A percentile compares a stretch with the other conserved stretches of the same genome.
Evolutionary conservation across 805 yeast genomes (phyloP).

Genomic region (Wickerhamomyces canadensis): DNA sequence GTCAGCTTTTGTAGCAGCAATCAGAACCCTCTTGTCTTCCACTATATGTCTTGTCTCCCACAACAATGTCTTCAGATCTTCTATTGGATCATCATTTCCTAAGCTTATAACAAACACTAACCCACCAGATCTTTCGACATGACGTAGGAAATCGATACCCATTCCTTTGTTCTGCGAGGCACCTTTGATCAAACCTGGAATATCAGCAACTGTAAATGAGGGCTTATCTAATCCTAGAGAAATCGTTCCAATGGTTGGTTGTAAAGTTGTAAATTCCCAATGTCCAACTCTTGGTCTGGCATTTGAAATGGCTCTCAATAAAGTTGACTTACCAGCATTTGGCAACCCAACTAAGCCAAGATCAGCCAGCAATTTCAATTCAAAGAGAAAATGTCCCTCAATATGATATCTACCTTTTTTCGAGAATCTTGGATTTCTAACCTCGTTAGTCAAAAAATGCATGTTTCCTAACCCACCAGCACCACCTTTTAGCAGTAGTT

Average conservation of each 20-base stretch:
- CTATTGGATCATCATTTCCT: slow-evolving; percentile 60
- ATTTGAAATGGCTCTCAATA: slow-evolving; percentile 77
- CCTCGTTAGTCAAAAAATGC: slow-evolving; percentile 81
- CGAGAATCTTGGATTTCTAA: slow-evolving; percentile 87
- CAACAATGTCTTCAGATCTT: slow-evolving; percentile 56
- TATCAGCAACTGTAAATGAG: slow-evolving; percentile 89
- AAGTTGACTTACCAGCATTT: slow-evolving; percentile 93
- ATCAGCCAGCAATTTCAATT: slow-evolving; percentile 85
- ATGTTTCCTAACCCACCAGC: slow-evolving; percentile 94
- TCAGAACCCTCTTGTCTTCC: slow-evolving; percentile 54
- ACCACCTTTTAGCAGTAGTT: slow-evolving; percentile 76
- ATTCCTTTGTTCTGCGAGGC: slow-evolving; percentile 83
- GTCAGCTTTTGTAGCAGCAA: slow-evolving; percentile 96
- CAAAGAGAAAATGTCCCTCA: slow-evolving; percentile 66
- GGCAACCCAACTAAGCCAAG: slow-evolving; percentile 93
- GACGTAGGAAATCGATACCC: slow-evolving; percentile 90
- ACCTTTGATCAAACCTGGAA: slow-evolving; percentile 91
- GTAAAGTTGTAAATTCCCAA: slow-evolving; percentile 94
- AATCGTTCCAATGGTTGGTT: slow-evolving; percentile 90
- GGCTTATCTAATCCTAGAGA: slow-evolving; percentile 55
- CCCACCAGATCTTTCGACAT: slow-evolving; percentile 88
- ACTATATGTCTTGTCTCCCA: slow-evolving; percentile 71
- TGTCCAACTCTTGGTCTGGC: slow-evolving; percentile 92
- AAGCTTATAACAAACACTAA: slow-evolving; percentile 81
- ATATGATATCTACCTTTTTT: slow-evolving; percentile 72